phyloP scores from a whole-genome alignment of 1,284 basidiomycete genomes.

The Hemileia vastatrix region DNA sequence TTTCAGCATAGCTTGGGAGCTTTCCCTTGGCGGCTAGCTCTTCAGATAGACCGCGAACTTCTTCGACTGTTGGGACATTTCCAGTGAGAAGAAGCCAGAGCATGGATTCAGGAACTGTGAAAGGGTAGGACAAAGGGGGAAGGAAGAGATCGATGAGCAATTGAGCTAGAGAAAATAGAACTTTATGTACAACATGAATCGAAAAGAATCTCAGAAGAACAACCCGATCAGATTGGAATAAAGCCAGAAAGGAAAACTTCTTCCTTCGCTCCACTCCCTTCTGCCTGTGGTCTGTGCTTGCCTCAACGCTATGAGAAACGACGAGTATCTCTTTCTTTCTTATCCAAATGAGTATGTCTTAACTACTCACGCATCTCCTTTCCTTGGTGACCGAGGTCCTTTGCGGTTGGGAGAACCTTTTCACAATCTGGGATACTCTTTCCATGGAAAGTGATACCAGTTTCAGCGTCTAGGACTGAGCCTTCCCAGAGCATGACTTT shows the following conservation, averaged over 20 bases:
- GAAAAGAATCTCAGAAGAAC: no score
- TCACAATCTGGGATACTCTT: constrained; percentile 85
- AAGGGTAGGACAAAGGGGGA: neutral
- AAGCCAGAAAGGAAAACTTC: no score
- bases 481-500: constrained; percentile 85
- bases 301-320: no score
- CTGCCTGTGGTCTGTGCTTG: no score
- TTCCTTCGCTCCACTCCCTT: no score
- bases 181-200: no score
- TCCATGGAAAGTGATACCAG: constrained; percentile 95
- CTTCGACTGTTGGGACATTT: constrained; percentile 77
- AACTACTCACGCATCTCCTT: constrained; percentile 77
- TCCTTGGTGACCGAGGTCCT: no score
- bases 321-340: no score
- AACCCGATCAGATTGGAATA: no score
- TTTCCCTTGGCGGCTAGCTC: constrained; percentile 84
- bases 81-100: constrained; percentile 97
- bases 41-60: constrained; percentile 69
- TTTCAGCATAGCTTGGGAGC: constrained; percentile 82
- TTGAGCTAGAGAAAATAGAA: no score
- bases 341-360: no score
- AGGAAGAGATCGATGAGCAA: no score
- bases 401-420: constrained; percentile 69
- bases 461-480: constrained; percentile 86
- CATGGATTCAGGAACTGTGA: constrained; percentile 72